phyloP scores from a whole-genome alignment of 345 rosid genomes.

The Sapria himalayana region DNA sequence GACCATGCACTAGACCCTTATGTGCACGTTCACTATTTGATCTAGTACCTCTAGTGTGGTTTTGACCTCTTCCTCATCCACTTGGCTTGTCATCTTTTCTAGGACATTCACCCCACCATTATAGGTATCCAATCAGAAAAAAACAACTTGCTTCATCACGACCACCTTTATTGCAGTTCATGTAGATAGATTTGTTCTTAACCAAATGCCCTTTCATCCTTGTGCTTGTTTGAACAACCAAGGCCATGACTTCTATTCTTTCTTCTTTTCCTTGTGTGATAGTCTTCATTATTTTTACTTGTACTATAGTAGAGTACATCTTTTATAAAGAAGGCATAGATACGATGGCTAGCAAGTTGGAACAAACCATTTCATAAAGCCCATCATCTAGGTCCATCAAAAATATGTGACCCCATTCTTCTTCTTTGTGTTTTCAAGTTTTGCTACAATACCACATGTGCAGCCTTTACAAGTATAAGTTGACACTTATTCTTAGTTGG shows the following conservation, averaged over 20 bases:
- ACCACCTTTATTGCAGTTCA: neutral
- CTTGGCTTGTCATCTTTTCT: neutral
- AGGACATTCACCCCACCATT: conserved; percentile 2
- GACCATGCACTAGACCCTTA: too few species aligned
- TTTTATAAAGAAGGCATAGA: neutral
- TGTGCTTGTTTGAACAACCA: neutral
- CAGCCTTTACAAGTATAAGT: neutral
- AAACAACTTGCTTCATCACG: neutral
- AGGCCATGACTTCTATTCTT: neutral
- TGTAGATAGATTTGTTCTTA: neutral
- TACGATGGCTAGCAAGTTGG: neutral
- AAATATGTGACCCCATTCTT: conserved; percentile 1
- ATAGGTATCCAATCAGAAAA: neutral
- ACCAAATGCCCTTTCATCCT: too few species aligned
- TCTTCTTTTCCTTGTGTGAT: neutral
- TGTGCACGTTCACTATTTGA: too few species aligned
- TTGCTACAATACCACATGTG: neutral
- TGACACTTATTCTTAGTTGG: neutral
- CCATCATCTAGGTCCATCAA: conserved; percentile 1
- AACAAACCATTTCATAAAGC: too few species aligned
- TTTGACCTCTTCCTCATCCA: neutral
- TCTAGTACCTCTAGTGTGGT: neutral
- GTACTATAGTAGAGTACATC: neutral
- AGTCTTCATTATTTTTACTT: neutral
- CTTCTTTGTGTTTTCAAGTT: neutral